Evolutionary conservation across 768 basidiomycete species (phyloP), one percentile per base, ranked within the genome.

Genomic region (Leccinum olivaceopallidum): DNA sequence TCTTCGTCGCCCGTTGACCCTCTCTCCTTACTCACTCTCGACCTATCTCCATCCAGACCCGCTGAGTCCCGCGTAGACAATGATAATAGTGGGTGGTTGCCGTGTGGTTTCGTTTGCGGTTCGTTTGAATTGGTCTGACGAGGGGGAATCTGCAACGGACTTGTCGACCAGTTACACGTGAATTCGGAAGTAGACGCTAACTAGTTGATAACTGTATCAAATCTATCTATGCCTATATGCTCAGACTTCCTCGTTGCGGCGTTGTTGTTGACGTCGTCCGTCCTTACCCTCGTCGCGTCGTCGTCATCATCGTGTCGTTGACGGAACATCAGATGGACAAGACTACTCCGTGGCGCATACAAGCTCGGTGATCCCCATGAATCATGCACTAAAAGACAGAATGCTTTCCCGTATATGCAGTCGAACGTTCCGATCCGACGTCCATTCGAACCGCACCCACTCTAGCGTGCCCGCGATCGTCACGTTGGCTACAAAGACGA

Each of bases 401-500:
- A 85, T 83, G 65, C 84, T 91, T 52, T 94, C 90, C 4, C 89
- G 83, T 63, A 98, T 94, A 61, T 81, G 86, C 20, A 98, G 77
- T 63, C 86, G 85, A 14, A 95, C 94, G 59, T 85, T 94, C 12
- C 95, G 83, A 57, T 92, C 89, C 0, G 85, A 85, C 0, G 85
- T 76, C 96, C 96, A 98, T 58, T 93, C 90, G 57, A 98, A 90
- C 8, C 77, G 79, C 28, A 98, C 83, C 65, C 85, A 79, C 57
- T 89, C 87, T 61, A 95, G 76, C 2, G 85, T 87, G 9, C 83
- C 87, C 6, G 85, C 85, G 2, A 81, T 74, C 7, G 80, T 81
- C 79, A 88, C 81, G 20, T 82, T 76, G 0, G 77, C 87, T 86
- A 58, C 0, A 49, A 49, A 49, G 48, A 26, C 55, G 57, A 39